Evolutionary conservation across 1,284 basidiomycete species (phyloP).

Genomic region (Ustilago loliicola): DNA sequence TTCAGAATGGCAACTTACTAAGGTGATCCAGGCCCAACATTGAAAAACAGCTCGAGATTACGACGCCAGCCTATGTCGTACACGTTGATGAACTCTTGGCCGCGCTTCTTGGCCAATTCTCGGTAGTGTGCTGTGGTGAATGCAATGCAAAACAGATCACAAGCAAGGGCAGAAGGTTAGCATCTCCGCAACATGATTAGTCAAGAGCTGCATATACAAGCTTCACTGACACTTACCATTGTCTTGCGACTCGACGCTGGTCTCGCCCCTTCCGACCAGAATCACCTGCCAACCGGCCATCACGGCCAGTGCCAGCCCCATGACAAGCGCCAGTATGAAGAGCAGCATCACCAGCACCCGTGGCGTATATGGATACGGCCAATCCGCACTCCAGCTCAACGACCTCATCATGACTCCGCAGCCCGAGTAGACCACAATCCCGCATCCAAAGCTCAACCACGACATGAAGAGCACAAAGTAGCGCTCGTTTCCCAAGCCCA

Average conservation of each 20-base stretch:
- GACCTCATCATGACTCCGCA: constrained; percentile 29
- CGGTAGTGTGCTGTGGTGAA: constrained; percentile 76
- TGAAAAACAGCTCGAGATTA: constrained; percentile 90
- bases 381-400: constrained; percentile 68
- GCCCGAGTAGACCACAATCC: constrained; percentile 50
- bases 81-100: constrained; percentile 82
- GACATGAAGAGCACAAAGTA: constrained; percentile 96
- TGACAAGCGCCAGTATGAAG: constrained; percentile 79
- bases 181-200: neutral
- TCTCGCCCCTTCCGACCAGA: constrained; percentile 83
- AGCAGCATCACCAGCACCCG: constrained; percentile 77
- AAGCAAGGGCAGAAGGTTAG: neutral
- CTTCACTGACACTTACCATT: constrained; percentile 72
- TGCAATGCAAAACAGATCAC: neutral
- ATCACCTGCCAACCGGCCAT: constrained; percentile 87
- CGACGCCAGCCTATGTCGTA: constrained; percentile 83
- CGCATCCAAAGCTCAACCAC: constrained; percentile 61
- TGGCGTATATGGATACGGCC: constrained; percentile 78
- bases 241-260: constrained; percentile 90
- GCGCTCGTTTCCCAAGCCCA: constrained; percentile 93
- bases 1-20: constrained; percentile 9
- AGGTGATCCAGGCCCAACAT: constrained; percentile 76
- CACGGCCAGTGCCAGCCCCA: constrained; percentile 81
- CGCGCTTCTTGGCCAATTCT: constrained; percentile 78
- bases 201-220: neutral